phyloP scores from a whole-genome alignment of 179 eudicot species.

The Camellia oleifera region DNA sequence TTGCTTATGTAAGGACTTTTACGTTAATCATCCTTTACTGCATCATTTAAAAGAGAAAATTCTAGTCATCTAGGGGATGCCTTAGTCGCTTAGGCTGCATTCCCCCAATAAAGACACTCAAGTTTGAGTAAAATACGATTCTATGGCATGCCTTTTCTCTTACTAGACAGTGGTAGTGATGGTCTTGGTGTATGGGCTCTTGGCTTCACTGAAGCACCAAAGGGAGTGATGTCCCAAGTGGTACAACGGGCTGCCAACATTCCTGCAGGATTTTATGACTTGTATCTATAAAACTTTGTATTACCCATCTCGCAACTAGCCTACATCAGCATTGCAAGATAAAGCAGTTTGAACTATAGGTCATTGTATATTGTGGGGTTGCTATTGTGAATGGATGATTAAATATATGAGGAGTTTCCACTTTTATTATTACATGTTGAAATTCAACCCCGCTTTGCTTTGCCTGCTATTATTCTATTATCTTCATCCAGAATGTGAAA shows the following conservation, averaged over 20 bases:
- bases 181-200: background rate
- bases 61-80: too few species aligned
- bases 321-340: background rate
- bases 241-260: background rate
- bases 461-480: too few species aligned
- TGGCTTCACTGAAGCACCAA: background rate
- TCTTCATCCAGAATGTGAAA: background rate
- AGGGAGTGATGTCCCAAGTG: constrained; percentile 1
- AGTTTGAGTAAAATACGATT: too few species aligned
- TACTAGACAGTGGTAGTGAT: background rate
- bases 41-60: background rate
- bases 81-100: too few species aligned
- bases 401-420: background rate
- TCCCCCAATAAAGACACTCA: too few species aligned
- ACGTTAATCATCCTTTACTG: background rate
- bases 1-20: background rate
- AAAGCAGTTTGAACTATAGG: background rate
- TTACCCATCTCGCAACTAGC: background rate
- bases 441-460: background rate
- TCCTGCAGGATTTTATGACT: background rate
- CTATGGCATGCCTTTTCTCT: too few species aligned
- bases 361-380: background rate
- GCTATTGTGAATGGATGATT: background rate
- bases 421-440: background rate
- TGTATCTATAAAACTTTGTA: too few species aligned